phyloP scores from a whole-genome alignment of 805 yeast species.

The Zygoascus bituminiphila region DNA sequence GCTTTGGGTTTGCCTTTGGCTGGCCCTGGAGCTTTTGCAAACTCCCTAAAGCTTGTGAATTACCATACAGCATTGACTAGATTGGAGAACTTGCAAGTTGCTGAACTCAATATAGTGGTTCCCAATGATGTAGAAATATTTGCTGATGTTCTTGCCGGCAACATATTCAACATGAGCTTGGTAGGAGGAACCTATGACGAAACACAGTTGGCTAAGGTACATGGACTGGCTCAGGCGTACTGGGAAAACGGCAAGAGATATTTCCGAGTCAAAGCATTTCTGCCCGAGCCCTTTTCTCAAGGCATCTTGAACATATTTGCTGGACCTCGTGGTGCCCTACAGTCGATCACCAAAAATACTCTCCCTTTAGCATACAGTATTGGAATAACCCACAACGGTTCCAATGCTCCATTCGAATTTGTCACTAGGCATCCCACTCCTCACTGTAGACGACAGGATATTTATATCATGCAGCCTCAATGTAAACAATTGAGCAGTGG shows the following conservation, averaged over 20 bases:
- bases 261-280: slow-evolving; percentile 69
- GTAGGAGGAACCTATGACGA: slow-evolving; percentile 9
- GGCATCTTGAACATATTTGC: slow-evolving; percentile 74
- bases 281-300: slow-evolving; percentile 59
- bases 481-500: slow-evolving; percentile 48
- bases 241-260: slow-evolving; percentile 59
- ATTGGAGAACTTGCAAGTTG: slow-evolving; percentile 64
- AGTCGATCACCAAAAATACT: slow-evolving; percentile 1
- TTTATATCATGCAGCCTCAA: slow-evolving; percentile 83
- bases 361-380: slow-evolving; percentile 67
- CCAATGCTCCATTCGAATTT: slow-evolving; percentile 53
- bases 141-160: slow-evolving; percentile 33
- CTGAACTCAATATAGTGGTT: slow-evolving; percentile 66
- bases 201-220: slow-evolving; percentile 30
- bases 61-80: slow-evolving; percentile 72
- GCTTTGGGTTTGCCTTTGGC: slow-evolving; percentile 78
- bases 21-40: slow-evolving; percentile 70
- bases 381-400: slow-evolving; percentile 68
- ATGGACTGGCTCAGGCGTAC: slow-evolving; percentile 68
- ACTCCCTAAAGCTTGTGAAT: slow-evolving; percentile 50
- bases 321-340: slow-evolving; percentile 44
- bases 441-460: slow-evolving; percentile 58
- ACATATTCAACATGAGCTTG: slow-evolving; percentile 5
- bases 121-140: slow-evolving; percentile 66
- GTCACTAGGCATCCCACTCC: slow-evolving; percentile 68